Base-by-base conservation (phyloP, 1,139 yeast genomes). In the Suhomyces guaymorum region DNA sequence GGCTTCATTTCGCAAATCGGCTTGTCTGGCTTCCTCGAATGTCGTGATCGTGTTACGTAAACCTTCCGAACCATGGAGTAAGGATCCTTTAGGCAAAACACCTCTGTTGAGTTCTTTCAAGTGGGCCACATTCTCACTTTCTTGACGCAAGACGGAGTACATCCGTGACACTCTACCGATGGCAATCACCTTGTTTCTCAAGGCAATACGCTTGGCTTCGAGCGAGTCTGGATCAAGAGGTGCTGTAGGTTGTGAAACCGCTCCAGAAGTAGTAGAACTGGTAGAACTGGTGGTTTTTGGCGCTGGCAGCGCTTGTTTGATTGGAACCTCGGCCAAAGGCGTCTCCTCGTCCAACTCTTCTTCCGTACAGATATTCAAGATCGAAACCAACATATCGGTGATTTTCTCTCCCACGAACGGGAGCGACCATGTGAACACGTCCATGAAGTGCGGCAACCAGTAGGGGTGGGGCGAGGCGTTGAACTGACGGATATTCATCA, bases 381-480 rank as follows among this genome's bases (percentile, higher is more conserved):
- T 86, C 2, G 95, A 80, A 21, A 89, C 88, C 55, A 92, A 73
- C 86, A 92, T 90, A 55, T 92, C 97, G 12, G 96, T 87, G 40
- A 90, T 83, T 49, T 89, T 79, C 63, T 92, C 97, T n/a, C 97
- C 97, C 24, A 92, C 97, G 69, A 92, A 92, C 6, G 98, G 98
- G 42, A 92, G 69, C 3, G 96, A 87, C 98, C 98, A 92, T 5
- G 96, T 85, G 60, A 92, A 92, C 5, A 90, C 96, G 59, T 92
- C 97, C 96, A 90, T 89, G 52, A 90, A 88, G 59, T 90, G 90
- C 4, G 98, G 98, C 48, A 92, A 70, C 92, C 96, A 90, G 62
- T 92, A 92, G 1, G 98, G 98, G 61, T 92, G 97, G 7, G 96
- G 96, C 24, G 92, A 82, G 52, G 84, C 69, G 58, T 89, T 89